Evolutionary conservation across 169 alveolate genomes (phyloP).

Genomic region (Plasmodium yoelii): DNA sequence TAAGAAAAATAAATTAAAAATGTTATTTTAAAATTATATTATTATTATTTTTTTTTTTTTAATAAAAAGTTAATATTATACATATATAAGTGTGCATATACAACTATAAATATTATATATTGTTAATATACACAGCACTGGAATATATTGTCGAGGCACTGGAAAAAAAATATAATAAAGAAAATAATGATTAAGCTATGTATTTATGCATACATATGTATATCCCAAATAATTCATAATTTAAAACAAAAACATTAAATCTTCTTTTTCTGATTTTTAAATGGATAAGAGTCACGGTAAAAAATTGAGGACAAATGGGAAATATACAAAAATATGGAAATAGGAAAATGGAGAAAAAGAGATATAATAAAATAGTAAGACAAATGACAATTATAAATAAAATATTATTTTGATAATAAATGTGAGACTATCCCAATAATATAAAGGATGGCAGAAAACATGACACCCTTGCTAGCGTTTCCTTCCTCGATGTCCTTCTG

Average conservation of each 20-base stretch:
- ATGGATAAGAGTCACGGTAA: background rate
- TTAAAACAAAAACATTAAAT: conserved; percentile 15
- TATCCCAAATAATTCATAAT: conserved; percentile 7
- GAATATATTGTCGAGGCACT: conserved; percentile 67
- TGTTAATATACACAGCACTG: conserved; percentile 44
- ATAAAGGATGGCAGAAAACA: conserved; percentile 54
- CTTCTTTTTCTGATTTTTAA: background rate
- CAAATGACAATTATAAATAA: conserved; percentile 11
- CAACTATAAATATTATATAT: background rate
- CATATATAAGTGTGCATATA: too few relatives aligned
- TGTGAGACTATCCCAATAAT: conserved; percentile 72
- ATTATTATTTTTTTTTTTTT: background rate
- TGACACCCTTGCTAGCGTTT: conserved; percentile 64
- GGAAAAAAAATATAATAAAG: conserved; percentile 69
- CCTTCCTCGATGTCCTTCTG: conserved; percentile 62
- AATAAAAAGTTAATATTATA: background rate
- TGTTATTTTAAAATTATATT: conserved; percentile 5
- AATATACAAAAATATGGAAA: background rate
- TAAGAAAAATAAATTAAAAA: conserved; percentile 17
- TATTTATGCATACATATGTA: background rate
- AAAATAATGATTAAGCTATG: conserved; percentile 34
- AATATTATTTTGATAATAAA: conserved; percentile 43
- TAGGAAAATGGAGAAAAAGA: conserved; percentile 1
- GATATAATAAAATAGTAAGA: conserved; percentile 4
- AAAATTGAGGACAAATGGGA: background rate